These are phyloP conservation scores for Massariosphaeria phaeospora DNA, from an alignment of 495 filamentous ascomycete species.

Conservation along the genomic window DNA sequence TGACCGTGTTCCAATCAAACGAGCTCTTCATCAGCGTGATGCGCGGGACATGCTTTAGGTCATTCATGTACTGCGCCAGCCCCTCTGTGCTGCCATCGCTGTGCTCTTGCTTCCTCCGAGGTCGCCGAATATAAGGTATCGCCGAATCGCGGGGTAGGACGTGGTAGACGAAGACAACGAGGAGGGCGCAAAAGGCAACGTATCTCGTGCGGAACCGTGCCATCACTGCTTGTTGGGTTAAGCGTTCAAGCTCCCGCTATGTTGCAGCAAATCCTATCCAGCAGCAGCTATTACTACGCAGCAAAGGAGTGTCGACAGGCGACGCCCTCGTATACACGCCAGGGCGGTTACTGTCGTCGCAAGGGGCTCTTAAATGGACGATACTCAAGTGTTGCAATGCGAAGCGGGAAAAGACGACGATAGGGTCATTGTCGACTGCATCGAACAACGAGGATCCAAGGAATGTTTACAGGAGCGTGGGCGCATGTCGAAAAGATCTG, in stretches of 20 bases:
- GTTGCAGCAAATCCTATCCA: no score
- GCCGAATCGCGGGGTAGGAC: background rate
- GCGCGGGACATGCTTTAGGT: conserved; percentile 6
- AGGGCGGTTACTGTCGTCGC: no score
- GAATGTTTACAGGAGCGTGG: no score
- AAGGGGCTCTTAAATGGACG: no score
- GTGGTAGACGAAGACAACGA: conserved; percentile 16
- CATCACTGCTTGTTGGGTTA: conserved; percentile 14
- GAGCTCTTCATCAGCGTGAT: conserved; percentile 11
- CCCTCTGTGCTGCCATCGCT: background rate
- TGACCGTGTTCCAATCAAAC: conserved; percentile 18
- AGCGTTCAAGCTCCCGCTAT: no score
- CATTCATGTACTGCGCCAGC: conserved; percentile 23
- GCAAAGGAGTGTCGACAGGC: no score
- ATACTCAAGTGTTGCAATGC: conserved; percentile 5
- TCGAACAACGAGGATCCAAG: background rate
- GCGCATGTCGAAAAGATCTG: no score
- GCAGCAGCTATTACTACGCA: no score
- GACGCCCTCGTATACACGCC: no score
- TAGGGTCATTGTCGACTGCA: conserved; percentile 7
- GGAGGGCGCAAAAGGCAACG: conserved; percentile 8
- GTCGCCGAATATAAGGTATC: no score
- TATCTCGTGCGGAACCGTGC: conserved; percentile 9
- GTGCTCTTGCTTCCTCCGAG: no score
- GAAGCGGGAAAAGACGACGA: background rate